Percentiles rank a stretch among this genome's conserved stretches.
phyloP scores from a whole-genome alignment of 176 grass and related monocot species.

The Coix lacrymajobi region DNA sequence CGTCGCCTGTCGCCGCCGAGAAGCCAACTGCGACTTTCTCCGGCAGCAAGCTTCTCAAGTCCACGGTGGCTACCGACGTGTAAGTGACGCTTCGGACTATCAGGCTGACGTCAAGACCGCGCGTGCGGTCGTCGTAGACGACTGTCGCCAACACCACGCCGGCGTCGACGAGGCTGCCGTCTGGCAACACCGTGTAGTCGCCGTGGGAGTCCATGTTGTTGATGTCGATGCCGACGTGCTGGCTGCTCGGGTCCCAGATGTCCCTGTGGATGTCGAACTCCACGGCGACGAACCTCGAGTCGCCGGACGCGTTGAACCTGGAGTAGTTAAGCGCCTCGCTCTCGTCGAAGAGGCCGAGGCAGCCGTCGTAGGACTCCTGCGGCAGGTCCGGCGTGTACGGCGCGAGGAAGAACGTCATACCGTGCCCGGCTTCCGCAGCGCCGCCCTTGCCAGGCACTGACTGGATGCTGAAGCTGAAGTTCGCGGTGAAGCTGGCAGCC shows the following conservation, averaged over 20 bases:
- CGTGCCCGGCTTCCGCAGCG: neutral
- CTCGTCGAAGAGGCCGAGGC: conserved; percentile 35
- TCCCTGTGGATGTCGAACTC: conserved; percentile 47
- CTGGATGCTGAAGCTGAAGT: conserved; percentile 32
- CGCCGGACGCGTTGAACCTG: neutral
- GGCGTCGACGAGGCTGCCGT: conserved; percentile 18
- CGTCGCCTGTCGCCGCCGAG: conserved; percentile 45
- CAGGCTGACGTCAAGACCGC: conserved; percentile 8
- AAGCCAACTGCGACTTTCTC: conserved; percentile 40
- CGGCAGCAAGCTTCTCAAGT: conserved; percentile 31
- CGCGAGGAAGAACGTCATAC: conserved; percentile 56
- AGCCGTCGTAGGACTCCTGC: conserved; percentile 28
- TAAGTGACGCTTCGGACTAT: neutral
- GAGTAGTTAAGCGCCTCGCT: neutral
- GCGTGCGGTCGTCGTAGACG: conserved; percentile 26
- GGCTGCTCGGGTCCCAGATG: conserved; percentile 24
- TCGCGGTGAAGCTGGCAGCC: conserved; percentile 31
- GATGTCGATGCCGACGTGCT: conserved; percentile 45
- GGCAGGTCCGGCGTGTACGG: conserved; percentile 21
- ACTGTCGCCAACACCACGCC: conserved; percentile 18
- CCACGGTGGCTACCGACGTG: neutral
- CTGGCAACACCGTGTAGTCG: conserved; percentile 8
- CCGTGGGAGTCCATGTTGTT: conserved; percentile 29
- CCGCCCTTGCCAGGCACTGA: neutral
- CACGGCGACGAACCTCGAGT: conserved; percentile 35